Base-by-base conservation (phyloP, 345 rosid genomes). In the Linum trigynum region DNA sequence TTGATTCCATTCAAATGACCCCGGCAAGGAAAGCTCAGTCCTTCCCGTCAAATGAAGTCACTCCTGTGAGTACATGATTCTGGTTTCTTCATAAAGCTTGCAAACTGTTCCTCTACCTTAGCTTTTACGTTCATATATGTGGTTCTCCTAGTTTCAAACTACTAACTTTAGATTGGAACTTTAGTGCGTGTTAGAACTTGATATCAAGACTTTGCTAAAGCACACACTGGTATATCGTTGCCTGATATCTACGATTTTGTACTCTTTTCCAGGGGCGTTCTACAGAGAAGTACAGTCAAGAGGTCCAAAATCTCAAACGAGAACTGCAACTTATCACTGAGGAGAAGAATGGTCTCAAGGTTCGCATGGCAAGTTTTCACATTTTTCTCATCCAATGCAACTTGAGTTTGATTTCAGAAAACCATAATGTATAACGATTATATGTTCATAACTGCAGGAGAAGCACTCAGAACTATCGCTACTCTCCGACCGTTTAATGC, bases 321-420 rank as follows among this genome's bases (percentile, higher is more conserved):
- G 86, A 83, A 68, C 64, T 84, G 68, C 85, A 88, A 65, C 62
- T 81, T 42, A 76, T 86, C 41, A 75, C 63, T 32, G 71, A 61
- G 65, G 92, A 94, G 75, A 90, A 85, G 74, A 76, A 79, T 65
- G 80, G 78, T 62, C 74, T 85, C 38, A 74, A 94, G 95, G 99
- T 90, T 56, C 71, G 90, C 76, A 59, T 56, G 63, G 41, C 9
- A 37, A 65, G 16, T 62, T 7, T 23, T 23, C 32, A 1, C 32
- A 23, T 23, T 23, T 23, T 23, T 23, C 32, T 23, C 32, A 1
- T 23, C 32, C 32, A 23, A 23, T 23, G 32, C 32, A 23, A 23
- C 32, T 23, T 23, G 32, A 23, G 32, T 23, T 23, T 23, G 32
- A 23, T 23, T 23, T 23, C 32, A 1, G 32, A 23, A 23, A 23